Conservation (phyloP, 306 rosid genomes). For the Lablab purpureus region DNA sequence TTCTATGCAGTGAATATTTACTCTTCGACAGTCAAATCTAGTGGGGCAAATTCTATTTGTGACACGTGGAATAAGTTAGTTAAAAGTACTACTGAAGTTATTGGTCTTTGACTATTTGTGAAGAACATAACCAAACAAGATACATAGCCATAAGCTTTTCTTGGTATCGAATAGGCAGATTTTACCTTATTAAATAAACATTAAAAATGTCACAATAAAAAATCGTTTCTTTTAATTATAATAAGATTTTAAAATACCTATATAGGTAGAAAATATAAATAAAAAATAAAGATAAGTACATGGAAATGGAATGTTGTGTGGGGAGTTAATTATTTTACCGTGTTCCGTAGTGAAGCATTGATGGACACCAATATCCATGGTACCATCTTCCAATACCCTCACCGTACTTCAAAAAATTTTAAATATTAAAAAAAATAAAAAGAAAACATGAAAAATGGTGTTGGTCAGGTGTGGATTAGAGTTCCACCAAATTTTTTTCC, state of each 20-base stretch:
- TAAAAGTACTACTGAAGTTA: neutral
- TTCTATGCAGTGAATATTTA: neutral
- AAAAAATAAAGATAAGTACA: neutral
- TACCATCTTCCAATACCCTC: no score
- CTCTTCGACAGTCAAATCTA: no score
- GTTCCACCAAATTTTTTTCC: no score
- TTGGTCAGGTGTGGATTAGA: no score
- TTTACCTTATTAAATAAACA: constrained; percentile 3
- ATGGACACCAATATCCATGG: no score
- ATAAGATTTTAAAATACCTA: neutral
- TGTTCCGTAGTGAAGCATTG: no score
- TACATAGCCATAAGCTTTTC: neutral
- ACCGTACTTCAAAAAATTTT: no score
- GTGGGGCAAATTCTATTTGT: neutral
- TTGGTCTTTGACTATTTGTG: neutral
- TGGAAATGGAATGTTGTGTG: neutral
- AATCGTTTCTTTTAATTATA: neutral
- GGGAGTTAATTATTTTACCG: neutral
- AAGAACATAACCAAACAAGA: neutral
- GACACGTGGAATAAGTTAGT: neutral
- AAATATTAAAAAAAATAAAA: no score
- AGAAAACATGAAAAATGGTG: no score
- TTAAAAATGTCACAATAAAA: neutral
- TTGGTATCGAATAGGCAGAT: neutral
- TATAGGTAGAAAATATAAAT: neutral